Evolutionary conservation across 2,329 filamentous ascomycete genomes (phyloP), one percentile per base, ranked within the genome.

Genomic region (Xylariaceae sp.): DNA sequence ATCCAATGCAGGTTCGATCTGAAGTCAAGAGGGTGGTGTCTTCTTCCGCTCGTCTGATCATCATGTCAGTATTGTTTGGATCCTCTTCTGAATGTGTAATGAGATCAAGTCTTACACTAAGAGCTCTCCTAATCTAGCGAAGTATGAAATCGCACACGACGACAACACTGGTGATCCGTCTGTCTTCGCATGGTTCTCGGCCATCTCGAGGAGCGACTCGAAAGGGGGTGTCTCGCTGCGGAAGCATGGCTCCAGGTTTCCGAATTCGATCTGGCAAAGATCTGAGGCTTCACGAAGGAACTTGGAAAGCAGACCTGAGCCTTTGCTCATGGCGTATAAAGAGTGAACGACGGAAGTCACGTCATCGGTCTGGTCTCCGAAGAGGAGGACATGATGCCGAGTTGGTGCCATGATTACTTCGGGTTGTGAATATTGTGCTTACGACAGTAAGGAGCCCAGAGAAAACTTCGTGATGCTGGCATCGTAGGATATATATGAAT

Each of bases 311-410:
- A 49, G 45, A 11, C 33, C 38, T 11, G 43, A 47, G 4, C 32
- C 12, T 19, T 41, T 44, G 16, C 46, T 42, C 2, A 41, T 19
- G 22, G 35, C 31, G 28, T 49, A 51, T 11, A 49, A 24, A 12
- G 24, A 13, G 11, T 30, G 3, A 15, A 51, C 42, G 26, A 4
- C 39, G 17, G 24, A 18, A 3, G 24, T 37, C 19, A 49, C 43
- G 28, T 47, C 22, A 31, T 49, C 46, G 9, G 48, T 49, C 32
- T 51, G 46, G 34, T 51, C 48, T 19, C 48, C 43, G 24, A 51
- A 49, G 37, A 51, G 41, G 29, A 51, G 22, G 16, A 51, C 39
- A 19, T 47, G 43, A 32, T 43, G 35, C 34, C 32, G 34, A 37
- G 36, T 43, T 26, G 33, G 13, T 12, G 19, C 34, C 34, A 37